Evolutionary conservation across 1,139 yeast species (phyloP).

Genomic region (Yamadazyma buinensis): DNA sequence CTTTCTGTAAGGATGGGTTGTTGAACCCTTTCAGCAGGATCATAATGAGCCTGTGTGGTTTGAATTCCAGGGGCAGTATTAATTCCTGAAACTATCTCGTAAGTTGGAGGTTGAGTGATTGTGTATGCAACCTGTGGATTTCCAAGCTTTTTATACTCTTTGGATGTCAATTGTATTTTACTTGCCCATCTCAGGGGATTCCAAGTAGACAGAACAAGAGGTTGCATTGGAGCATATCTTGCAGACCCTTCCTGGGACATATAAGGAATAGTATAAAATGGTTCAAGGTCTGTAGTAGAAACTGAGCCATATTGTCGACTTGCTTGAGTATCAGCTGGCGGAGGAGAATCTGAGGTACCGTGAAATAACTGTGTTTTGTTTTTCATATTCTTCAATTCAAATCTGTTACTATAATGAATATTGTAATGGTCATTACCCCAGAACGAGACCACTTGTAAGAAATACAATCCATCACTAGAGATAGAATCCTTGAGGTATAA

Average conservation of each 20-base stretch:
- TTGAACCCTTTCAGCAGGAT: slow-evolving; percentile 7
- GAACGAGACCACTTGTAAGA: slow-evolving; percentile 10
- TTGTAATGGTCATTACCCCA: slow-evolving; percentile 10
- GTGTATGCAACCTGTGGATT: slow-evolving; percentile 11
- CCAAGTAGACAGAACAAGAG: slow-evolving; percentile 3
- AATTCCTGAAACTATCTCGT: slow-evolving; percentile 5
- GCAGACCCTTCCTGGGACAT: slow-evolving; percentile 24
- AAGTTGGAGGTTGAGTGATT: slow-evolving; percentile 12
- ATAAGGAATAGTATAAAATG: slow-evolving; percentile 19
- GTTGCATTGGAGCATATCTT: slow-evolving; percentile 32
- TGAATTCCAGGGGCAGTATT: slow-evolving; percentile 6
- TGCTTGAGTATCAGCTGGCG: slow-evolving; percentile 19
- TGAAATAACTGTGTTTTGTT: slow-evolving; percentile 4
- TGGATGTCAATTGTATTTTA: neutral
- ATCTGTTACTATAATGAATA: slow-evolving; percentile 28
- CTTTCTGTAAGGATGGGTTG: slow-evolving; percentile 4
- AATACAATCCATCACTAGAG: slow-evolving; percentile 13
- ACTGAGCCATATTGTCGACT: slow-evolving; percentile 11
- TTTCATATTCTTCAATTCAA: slow-evolving; percentile 22
- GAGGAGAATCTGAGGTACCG: slow-evolving; percentile 35
- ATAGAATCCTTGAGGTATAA: slow-evolving; percentile 1
- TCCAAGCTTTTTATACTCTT: neutral
- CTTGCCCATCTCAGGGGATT: slow-evolving; percentile 6
- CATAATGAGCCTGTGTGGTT: slow-evolving; percentile 6
- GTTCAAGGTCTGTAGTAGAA: neutral